These are phyloP conservation scores for Musa balbisiana DNA, from an alignment of 202 grass and related monocot species.

Conservation along the genomic window DNA sequence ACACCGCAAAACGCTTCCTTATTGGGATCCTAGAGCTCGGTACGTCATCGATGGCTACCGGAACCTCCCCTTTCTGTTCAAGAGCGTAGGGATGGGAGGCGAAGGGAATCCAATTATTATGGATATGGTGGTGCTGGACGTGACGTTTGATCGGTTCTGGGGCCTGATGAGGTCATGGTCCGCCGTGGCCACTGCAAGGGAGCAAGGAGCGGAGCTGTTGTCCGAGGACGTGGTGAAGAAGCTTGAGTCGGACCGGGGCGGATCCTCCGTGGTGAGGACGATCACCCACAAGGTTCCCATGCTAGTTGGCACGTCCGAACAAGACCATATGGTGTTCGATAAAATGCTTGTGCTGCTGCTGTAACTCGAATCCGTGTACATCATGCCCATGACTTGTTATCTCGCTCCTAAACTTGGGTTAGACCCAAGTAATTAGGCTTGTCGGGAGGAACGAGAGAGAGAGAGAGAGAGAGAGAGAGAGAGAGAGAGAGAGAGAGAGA, in stretches of 20 bases:
- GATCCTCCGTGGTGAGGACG: not conserved
- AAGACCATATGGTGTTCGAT: too few species aligned
- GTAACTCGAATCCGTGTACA: too few species aligned
- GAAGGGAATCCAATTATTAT: slow-evolving; percentile 25
- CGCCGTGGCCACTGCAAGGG: slow-evolving; percentile 17
- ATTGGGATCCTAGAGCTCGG: slow-evolving; percentile 27
- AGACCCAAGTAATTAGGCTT: too few species aligned
- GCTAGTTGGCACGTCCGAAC: not conserved
- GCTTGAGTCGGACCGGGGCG: not conserved
- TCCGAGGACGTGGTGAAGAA: not conserved
- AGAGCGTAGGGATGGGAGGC: slow-evolving; percentile 20
- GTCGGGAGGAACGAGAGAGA: too few species aligned
- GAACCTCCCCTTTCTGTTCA: slow-evolving; percentile 38
- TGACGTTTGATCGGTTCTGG: slow-evolving; percentile 21
- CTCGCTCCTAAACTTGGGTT: too few species aligned
- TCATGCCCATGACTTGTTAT: too few species aligned
- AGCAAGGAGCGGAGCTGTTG: slow-evolving; percentile 26
- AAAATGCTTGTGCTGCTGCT: too few species aligned
- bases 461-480: too few species aligned
- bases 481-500: too few species aligned
- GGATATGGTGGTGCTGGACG: slow-evolving; percentile 33
- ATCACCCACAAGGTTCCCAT: not conserved
- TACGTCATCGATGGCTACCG: slow-evolving; percentile 8
- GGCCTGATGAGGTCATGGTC: slow-evolving; percentile 30
- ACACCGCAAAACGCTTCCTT: slow-evolving; percentile 18